Evolutionary conservation across 768 basidiomycete species (phyloP), one percentile per base, ranked within the genome.

Genomic region (Trametes cinnabarina): DNA sequence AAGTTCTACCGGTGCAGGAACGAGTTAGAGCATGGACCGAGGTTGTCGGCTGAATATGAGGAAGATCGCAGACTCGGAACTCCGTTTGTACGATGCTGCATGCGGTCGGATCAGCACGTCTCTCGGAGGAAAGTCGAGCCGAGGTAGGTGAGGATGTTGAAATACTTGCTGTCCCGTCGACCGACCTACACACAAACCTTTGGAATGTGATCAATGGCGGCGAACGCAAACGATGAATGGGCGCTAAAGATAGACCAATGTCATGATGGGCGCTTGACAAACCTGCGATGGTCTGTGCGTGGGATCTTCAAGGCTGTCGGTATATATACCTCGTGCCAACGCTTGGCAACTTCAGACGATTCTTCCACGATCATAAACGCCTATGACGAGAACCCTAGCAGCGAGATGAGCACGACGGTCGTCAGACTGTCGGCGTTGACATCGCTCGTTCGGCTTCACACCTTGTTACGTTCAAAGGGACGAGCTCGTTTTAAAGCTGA

Each of bases 381-480:
- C 63, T 37, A 75, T 82, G 80, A 82, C 71, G 81, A 82, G 77
- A 81, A 72, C 65, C 64, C 64, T 65, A 79, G 82, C 82, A 83
- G 73, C 72, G 81, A 76, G 77, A 75, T 80, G 82, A 83, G 81
- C 74, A 62, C 65, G 74, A 73, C 73, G 76, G 74, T 67, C 73
- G 57, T 62, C 57, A 68, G 72, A 62, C 42, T 75, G 78, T 73
- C 75, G 66, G 76, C 80, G 63, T 72, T 83, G 82, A 83, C 80
- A 79, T 82, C 77, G 82, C 76, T 81, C 80, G 82, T 83, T 82
- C 77, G 82, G 82, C 82, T 79, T 79, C 78, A 49, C 52, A 64
- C 74, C 82, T 83, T 83, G 82, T 83, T 83, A 80, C 73, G 63
- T 65, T 62, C 61, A 80, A 79, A 83, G 82, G 82, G 79, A 83